Evolutionary conservation across 2,329 filamentous ascomycete species (phyloP).

Genomic region (Lizonia empirigonia): DNA sequence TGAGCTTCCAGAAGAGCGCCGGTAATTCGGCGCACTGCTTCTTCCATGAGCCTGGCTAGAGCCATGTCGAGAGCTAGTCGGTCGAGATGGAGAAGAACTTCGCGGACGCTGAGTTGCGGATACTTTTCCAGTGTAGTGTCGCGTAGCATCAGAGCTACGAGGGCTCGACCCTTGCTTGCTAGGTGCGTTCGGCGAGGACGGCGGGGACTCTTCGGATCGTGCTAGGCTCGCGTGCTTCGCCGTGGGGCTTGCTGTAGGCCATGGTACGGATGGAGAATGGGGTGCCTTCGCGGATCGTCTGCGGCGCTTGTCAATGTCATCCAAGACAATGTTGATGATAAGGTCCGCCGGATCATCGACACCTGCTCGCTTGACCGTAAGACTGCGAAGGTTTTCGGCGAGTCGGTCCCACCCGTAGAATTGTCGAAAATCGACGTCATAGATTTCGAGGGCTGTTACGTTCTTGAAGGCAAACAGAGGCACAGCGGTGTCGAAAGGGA

Average conservation of each 20-base stretch:
- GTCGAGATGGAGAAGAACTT: slow-evolving; percentile 82
- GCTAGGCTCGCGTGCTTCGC: slow-evolving; percentile 69
- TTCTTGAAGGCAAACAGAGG: slow-evolving; percentile 98
- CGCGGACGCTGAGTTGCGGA: slow-evolving; percentile 58
- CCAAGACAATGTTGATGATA: slow-evolving; percentile 88
- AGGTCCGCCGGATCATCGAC: slow-evolving; percentile 91
- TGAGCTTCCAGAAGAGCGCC: slow-evolving; percentile 90
- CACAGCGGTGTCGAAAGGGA: slow-evolving; percentile 96
- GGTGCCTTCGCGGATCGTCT: slow-evolving; percentile 86
- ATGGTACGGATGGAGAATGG: slow-evolving; percentile 75
- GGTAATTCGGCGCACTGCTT: slow-evolving; percentile 68
- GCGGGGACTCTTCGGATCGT: slow-evolving; percentile 69
- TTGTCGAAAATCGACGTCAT: slow-evolving; percentile 93
- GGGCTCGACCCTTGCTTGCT: slow-evolving; percentile 58
- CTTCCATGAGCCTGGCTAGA: slow-evolving; percentile 68
- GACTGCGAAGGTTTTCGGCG: slow-evolving; percentile 86
- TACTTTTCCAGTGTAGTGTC: slow-evolving; percentile 60
- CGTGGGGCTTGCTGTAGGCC: slow-evolving; percentile 66
- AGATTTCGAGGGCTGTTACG: slow-evolving; percentile 88
- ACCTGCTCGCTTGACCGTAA: slow-evolving; percentile 85
- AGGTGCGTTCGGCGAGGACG: slow-evolving; percentile 45
- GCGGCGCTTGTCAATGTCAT: slow-evolving; percentile 92
- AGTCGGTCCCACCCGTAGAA: slow-evolving; percentile 97
- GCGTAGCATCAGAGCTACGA: slow-evolving; percentile 56
- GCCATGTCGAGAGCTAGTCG: slow-evolving; percentile 74